Conservation (phyloP, 331 rosid genomes). For the Quercus phellos region DNA sequence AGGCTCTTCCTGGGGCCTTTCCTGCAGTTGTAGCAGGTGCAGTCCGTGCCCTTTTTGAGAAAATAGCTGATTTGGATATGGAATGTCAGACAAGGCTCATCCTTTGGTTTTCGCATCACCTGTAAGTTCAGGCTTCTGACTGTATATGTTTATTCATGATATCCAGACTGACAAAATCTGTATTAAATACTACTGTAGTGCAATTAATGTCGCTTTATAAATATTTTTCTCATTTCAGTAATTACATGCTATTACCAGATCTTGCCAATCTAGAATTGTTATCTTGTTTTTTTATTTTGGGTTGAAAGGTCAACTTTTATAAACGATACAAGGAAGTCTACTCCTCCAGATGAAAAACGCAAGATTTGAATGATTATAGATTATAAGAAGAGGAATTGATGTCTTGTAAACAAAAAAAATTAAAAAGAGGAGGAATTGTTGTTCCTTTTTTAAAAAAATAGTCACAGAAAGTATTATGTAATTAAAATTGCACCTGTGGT, state of each 20-base stretch:
- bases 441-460: too few relatives aligned
- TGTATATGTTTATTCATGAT: not conserved
- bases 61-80: slow-evolving; percentile 90
- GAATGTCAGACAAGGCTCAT: slow-evolving; percentile 93
- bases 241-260: not conserved
- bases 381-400: too few relatives aligned
- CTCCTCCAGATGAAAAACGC: not conserved
- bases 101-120: slow-evolving; percentile 98
- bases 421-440: too few relatives aligned
- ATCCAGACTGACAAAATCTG: not conserved
- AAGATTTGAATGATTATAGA: not conserved
- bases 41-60: slow-evolving; percentile 92
- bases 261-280: too few relatives aligned
- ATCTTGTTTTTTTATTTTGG: not conserved
- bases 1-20: slow-evolving; percentile 99
- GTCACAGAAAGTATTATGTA: too few relatives aligned
- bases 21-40: slow-evolving; percentile 99
- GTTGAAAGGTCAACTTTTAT: not conserved
- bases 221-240: not conserved
- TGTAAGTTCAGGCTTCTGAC: slow-evolving; percentile 48
- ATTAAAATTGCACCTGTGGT: not conserved
- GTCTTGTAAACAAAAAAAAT: too few relatives aligned
- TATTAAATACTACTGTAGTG: not conserved
- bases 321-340: not conserved
- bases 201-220: not conserved